phyloP scores from a whole-genome alignment of 352 stramenopile species.

The Hyphochytrium catenoides region DNA sequence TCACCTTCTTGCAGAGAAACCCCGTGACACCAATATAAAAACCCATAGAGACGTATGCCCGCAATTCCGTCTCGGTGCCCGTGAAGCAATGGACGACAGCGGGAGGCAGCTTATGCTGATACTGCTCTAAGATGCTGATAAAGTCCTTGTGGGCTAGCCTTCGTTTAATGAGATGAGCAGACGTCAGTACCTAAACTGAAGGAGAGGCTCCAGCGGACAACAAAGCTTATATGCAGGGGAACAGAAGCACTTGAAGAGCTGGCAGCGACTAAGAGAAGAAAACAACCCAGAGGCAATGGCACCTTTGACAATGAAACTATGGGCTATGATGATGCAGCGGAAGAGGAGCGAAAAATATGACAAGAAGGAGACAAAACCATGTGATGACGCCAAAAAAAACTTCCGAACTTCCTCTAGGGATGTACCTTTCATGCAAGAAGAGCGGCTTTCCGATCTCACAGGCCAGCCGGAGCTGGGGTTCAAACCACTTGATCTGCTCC shows the following conservation, averaged over 20 bases:
- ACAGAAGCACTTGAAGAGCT: too few relatives aligned
- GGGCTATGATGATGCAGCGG: too few relatives aligned
- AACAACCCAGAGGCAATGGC: too few relatives aligned
- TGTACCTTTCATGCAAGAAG: conserved; percentile 57
- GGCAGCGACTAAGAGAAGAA: too few relatives aligned
- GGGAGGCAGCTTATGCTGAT: conserved; percentile 17
- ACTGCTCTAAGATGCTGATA: conserved; percentile 29
- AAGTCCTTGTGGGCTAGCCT: conserved; percentile 42
- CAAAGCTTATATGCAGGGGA: too few relatives aligned
- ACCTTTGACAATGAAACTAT: too few relatives aligned
- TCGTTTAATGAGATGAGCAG: too few relatives aligned
- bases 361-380: too few relatives aligned
- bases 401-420: too few relatives aligned
- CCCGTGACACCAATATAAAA: conserved; percentile 74
- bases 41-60: conserved; percentile 34
- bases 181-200: too few relatives aligned
- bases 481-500: conserved; percentile 35
- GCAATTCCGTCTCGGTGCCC: conserved; percentile 31
- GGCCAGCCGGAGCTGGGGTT: conserved; percentile 27
- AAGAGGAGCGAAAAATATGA: too few relatives aligned
- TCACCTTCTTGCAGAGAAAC: conserved; percentile 60
- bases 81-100: conserved; percentile 76
- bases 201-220: too few relatives aligned
- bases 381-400: conserved; percentile 2
- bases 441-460: conserved; percentile 35